Conservation (phyloP, 2,329 filamentous ascomycete species). For the Aureobasidium musti region DNA sequence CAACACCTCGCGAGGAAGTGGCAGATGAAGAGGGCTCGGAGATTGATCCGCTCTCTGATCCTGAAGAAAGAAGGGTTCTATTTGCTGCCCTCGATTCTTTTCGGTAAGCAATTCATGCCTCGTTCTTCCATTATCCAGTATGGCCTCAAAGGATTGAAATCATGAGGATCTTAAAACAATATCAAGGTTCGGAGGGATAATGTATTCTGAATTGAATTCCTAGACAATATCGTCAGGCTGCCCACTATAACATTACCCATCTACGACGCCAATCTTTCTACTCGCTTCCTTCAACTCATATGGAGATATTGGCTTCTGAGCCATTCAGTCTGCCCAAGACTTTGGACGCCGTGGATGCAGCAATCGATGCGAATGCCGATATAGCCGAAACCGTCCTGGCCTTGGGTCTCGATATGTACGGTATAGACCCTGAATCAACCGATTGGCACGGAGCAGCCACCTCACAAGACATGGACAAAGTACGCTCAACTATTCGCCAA, state of each 20-base stretch:
- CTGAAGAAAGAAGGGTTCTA: conserved; percentile 77
- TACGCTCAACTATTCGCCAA: conserved; percentile 86
- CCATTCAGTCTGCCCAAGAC: conserved; percentile 83
- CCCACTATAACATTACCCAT: conserved; percentile 90
- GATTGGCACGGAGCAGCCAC: conserved; percentile 73
- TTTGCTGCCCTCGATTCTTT: conserved; percentile 87
- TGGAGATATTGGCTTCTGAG: conserved; percentile 75
- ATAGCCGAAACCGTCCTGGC: conserved; percentile 76
- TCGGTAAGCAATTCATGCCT: conserved; percentile 59
- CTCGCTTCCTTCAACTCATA: conserved; percentile 78
- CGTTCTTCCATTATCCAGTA: background rate
- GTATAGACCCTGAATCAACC: conserved; percentile 49
- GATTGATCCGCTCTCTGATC: conserved; percentile 68
- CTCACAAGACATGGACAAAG: conserved; percentile 79
- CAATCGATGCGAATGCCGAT: conserved; percentile 84
- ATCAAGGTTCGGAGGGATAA: background rate
- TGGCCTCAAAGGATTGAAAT: background rate
- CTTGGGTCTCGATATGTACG: conserved; percentile 68
- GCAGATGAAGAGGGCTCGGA: conserved; percentile 57
- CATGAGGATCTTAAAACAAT: background rate
- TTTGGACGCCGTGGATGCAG: conserved; percentile 76
- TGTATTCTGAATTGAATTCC: conserved; percentile 5
- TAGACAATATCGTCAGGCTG: conserved; percentile 69
- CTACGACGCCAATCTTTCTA: conserved; percentile 91
- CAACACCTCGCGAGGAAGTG: background rate